A percentile compares a stretch with the other conserved stretches of the same genome.
These are phyloP conservation scores for Stylonectria norvegica DNA, from an alignment of 2,329 filamentous ascomycete genomes.

Conservation along the genomic window DNA sequence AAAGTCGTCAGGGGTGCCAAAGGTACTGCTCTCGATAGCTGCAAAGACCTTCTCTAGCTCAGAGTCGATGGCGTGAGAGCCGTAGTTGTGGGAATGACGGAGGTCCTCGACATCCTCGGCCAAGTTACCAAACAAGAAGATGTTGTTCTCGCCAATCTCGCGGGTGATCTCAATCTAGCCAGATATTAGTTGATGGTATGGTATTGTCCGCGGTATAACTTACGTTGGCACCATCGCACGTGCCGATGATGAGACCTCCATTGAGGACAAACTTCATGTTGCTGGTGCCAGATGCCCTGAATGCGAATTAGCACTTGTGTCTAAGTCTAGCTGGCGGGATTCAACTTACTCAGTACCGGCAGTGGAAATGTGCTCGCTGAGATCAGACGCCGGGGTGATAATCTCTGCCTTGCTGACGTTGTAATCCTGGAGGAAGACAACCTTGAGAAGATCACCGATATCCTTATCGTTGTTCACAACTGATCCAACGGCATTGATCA, in stretches of 20 bases:
- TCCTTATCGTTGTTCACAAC: constrained; percentile 92
- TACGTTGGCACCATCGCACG: constrained; percentile 95
- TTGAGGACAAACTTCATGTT: constrained; percentile 99
- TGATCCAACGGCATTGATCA: constrained; percentile 86
- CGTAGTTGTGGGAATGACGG: constrained; percentile 84
- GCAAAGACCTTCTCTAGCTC: constrained; percentile 79
- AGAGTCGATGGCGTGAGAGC: constrained; percentile 71
- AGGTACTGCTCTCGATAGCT: constrained; percentile 73
- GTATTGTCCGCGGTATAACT: constrained; percentile 34
- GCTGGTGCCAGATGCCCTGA: constrained; percentile 72
- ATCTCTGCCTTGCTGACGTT: constrained; percentile 99
- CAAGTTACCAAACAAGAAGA: constrained; percentile 96
- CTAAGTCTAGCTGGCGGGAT: background rate
- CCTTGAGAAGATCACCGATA: constrained; percentile 90
- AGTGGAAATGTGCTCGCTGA: constrained; percentile 98
- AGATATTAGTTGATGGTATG: constrained; percentile 6
- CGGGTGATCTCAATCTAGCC: constrained; percentile 87
- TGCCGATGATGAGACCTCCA: constrained; percentile 94
- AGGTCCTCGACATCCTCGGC: constrained; percentile 96
- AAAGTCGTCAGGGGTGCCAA: constrained; percentile 78
- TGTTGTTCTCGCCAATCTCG: constrained; percentile 93
- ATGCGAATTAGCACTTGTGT: constrained; percentile 15
- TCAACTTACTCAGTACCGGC: constrained; percentile 77
- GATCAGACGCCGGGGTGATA: constrained; percentile 88
- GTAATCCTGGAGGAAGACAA: constrained; percentile 96